A percentile compares a stretch with the other conserved stretches of the same genome.
phyloP scores from a whole-genome alignment of 139 green algal species.

The Zygnema cylindricum region DNA sequence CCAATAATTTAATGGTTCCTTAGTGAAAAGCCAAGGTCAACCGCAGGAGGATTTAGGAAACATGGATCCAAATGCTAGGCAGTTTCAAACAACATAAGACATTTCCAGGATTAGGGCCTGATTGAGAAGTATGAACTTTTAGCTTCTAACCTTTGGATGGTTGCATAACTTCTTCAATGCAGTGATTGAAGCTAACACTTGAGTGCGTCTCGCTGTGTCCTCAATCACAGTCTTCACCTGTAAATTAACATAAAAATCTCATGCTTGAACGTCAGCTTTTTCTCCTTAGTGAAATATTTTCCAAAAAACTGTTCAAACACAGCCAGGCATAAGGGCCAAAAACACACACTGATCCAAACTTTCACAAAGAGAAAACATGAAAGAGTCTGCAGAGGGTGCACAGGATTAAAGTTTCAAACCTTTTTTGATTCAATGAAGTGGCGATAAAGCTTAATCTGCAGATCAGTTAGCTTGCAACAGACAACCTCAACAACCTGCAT shows the following conservation, averaged over 20 bases:
- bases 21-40: no score
- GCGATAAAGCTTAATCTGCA: slow-evolving; percentile 90
- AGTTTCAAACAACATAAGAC: no score
- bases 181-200: slow-evolving; percentile 73
- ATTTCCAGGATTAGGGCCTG: no score
- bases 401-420: slow-evolving; percentile 57
- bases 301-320: slow-evolving; percentile 18
- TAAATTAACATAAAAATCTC: no score
- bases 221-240: slow-evolving; percentile 51
- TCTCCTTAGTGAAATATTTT: not conserved
- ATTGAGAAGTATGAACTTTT: no score
- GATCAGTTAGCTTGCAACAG: slow-evolving; percentile 86
- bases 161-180: slow-evolving; percentile 97
- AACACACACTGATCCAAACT: not conserved
- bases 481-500: slow-evolving; percentile 85
- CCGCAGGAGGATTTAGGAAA: no score
- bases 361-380: not conserved
- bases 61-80: no score
- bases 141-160: slow-evolving; percentile 89
- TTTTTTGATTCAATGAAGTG: slow-evolving; percentile 91
- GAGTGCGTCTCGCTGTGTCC: slow-evolving; percentile 43
- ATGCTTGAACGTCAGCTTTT: not conserved
- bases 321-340: not conserved
- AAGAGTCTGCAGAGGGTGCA: no score
- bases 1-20: no score